A percentile compares a stretch with the other conserved stretches of the same genome.
Evolutionary conservation across 2,329 filamentous ascomycete species (phyloP).

Genomic region (Fusarium sp.): DNA sequence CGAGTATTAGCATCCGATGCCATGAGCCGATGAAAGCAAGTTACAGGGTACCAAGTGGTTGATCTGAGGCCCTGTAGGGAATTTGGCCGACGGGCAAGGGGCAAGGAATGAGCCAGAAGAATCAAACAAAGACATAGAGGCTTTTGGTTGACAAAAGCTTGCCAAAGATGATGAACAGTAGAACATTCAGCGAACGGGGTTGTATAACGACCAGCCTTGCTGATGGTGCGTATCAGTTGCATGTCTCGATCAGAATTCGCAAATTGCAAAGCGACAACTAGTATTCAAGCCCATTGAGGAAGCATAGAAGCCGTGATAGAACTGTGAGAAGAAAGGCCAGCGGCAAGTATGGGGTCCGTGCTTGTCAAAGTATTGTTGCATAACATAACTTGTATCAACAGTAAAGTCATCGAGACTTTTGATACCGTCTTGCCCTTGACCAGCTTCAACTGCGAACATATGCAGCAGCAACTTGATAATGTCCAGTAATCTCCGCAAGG

Average conservation of each 20-base stretch:
- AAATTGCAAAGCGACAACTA: background rate
- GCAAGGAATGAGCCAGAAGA: constrained; percentile 13
- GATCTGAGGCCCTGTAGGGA: background rate
- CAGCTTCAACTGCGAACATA: background rate
- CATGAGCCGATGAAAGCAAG: background rate
- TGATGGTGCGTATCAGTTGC: background rate
- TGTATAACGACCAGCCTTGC: background rate
- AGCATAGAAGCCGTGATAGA: background rate
- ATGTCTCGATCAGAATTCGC: background rate
- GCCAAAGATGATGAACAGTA: background rate
- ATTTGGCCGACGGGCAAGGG: constrained; percentile 2
- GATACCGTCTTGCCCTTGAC: background rate
- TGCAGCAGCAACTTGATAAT: background rate
- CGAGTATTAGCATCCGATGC: background rate
- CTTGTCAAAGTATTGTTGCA: background rate
- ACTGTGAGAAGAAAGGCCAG: background rate
- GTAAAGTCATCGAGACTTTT: background rate
- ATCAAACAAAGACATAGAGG: constrained; percentile 29
- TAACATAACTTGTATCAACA: background rate
- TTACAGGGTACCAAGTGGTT: background rate
- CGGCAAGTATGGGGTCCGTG: background rate
- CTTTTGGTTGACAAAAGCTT: background rate
- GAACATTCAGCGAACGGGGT: background rate
- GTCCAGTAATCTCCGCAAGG: background rate
- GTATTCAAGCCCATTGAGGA: background rate